Evolutionary conservation across 2,329 filamentous ascomycete species (phyloP), one percentile per base, ranked within the genome.

Genomic region (Emmonsia crescens): DNA sequence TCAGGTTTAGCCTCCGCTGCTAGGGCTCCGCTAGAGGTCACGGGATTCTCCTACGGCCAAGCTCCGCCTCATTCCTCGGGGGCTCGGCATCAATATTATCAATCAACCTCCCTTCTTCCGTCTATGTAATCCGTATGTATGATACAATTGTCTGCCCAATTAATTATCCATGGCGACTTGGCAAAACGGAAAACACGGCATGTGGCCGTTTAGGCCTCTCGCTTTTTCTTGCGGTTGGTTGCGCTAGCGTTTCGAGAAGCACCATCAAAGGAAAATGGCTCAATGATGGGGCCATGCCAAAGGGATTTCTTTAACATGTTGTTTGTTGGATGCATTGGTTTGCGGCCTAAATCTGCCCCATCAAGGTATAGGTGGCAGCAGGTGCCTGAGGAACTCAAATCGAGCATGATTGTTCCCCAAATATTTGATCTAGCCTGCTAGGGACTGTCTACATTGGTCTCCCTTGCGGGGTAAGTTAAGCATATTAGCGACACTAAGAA

Each of bases 1-100:
- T 51, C 29, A 8, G 36, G 57, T 51, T 59, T 59, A 59, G 57
- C 9, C 31, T 51, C 48, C 48, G 44, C 57, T 33, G 8, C n/a
- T n/a, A n/a, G 24, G 9, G 2, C 36, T n/a, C 14, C 51, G 19
- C 29, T 24, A 24, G 9, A 36, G 19, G 55, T 57, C 57, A 59
- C 27, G 48, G n/a, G 44, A 38, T 6, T 38, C 29, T 48, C n/a
- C 29, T 29, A 44, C n/a, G 31, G n/a, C 16, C n/a, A 12, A 49
- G 40, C 38, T 44, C 29, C 9, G 52, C 29, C 52, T 55, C 52
- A n/a, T n/a, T 3, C 19, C 52, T 55, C 19, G 56, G 10, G 10
- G 46, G 27, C 48, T 55, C 52, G 19, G 52, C 29, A 31, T 55
- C 49, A 52, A 9, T 36, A 1, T 6, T 24, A 3, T 16, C 19